These are phyloP conservation scores for Cryptococcus sp. DNA, from an alignment of 1,284 basidiomycete species.

Conservation along the genomic window DNA sequence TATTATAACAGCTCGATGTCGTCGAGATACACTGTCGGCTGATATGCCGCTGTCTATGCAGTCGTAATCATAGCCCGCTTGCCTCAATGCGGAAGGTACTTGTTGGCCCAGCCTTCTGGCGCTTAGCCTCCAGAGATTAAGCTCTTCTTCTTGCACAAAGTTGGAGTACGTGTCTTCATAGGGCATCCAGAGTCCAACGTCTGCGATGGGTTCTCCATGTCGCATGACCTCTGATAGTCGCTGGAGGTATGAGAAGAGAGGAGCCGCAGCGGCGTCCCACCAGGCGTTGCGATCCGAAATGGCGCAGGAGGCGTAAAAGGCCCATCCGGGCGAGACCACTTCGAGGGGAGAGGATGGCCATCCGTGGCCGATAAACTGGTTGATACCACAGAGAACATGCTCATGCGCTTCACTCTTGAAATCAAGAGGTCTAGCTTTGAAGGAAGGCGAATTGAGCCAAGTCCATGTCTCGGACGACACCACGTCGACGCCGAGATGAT, in stretches of 20 bases:
- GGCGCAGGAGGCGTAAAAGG: conserved; percentile 9
- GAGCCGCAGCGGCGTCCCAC: conserved; percentile 8
- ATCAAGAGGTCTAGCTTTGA: conserved; percentile 10
- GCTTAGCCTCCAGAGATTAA: conserved; percentile 4
- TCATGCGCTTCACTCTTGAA: conserved; percentile 11
- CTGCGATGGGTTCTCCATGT: conserved; percentile 3
- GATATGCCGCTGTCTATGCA: conserved; percentile 1
- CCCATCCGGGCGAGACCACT: conserved; percentile 5
- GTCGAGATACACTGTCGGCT: neutral
- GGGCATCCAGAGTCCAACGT: conserved; percentile 7
- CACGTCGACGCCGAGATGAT: conserved; percentile 7
- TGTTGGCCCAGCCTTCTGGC: neutral
- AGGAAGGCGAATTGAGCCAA: conserved; percentile 7
- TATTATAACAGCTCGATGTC: conserved; percentile 2
- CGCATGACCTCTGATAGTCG: conserved; percentile 10
- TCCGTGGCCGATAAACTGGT: conserved; percentile 10
- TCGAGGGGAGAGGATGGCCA: conserved; percentile 8
- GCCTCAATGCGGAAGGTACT: neutral
- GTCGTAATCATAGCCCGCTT: conserved; percentile 9
- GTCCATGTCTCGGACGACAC: conserved; percentile 12
- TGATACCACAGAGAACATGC: conserved; percentile 10
- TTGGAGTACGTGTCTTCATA: conserved; percentile 9
- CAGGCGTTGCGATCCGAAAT: conserved; percentile 7
- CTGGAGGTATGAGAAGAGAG: conserved; percentile 8
- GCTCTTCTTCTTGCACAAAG: conserved; percentile 5